Percentiles rank a stretch among this genome's conserved stretches.
These are phyloP conservation scores for Lonicera japonica DNA, from an alignment of 129 eudicot species.

Conservation along the genomic window DNA sequence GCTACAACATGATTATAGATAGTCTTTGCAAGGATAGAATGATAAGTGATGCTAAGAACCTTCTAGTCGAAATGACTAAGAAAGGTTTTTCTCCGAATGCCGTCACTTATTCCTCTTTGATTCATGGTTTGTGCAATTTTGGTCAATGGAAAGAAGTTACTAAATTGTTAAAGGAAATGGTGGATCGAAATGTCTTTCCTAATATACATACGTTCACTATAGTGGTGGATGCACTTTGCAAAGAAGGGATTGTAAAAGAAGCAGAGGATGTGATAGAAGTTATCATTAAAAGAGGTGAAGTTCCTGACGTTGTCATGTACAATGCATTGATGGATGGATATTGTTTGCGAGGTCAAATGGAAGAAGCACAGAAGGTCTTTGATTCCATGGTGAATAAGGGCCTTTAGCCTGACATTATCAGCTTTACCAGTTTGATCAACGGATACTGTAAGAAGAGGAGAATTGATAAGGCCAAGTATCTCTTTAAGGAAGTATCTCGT, in stretches of 20 bases:
- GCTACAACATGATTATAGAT: neutral
- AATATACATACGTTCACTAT: neutral
- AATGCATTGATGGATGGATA: neutral
- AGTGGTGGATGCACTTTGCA: constrained; percentile 3
- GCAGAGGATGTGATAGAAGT: neutral
- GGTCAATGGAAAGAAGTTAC: constrained; percentile 2
- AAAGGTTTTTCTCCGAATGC: neutral
- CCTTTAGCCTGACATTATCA: neutral
- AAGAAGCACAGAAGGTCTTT: constrained; percentile 4
- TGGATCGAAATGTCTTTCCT: neutral
- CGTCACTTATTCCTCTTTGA: constrained; percentile 1
- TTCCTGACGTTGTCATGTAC: neutral
- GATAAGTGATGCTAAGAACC: constrained; percentile 1
- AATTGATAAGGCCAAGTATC: constrained; percentile 3
- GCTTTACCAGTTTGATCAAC: constrained; percentile 9
- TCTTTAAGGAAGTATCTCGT: constrained; percentile 4
- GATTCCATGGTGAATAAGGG: neutral
- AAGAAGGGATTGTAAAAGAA: neutral
- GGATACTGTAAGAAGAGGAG: constrained; percentile 11
- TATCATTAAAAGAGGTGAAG: neutral
- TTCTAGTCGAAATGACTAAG: neutral
- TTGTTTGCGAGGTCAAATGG: neutral
- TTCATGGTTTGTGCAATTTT: constrained; percentile 6
- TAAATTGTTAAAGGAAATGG: neutral
- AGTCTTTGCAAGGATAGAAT: constrained; percentile 6